These are phyloP conservation scores for Excoecaria agallocha DNA, from an alignment of 345 rosid genomes.

Conservation along the genomic window DNA sequence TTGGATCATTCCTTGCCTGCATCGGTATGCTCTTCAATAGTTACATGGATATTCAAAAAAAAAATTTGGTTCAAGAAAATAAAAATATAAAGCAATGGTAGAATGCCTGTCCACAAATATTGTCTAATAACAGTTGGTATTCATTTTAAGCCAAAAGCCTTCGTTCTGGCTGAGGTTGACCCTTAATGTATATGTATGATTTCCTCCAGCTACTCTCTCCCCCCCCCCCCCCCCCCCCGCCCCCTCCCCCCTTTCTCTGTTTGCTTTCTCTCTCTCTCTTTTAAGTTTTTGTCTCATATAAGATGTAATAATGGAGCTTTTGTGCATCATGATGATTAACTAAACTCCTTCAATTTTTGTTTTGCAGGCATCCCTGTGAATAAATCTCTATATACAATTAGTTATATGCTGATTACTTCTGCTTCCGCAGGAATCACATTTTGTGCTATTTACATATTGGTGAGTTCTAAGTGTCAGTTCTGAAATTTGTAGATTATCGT, in stretches of 20 bases:
- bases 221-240: no score
- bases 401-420: conserved; percentile 46
- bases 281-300: not conserved
- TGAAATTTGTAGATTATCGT: not conserved
- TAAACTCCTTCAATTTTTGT: not conserved
- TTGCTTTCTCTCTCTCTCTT: not conserved
- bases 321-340: not conserved
- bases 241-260: not conserved
- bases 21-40: conserved; percentile 27
- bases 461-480: conserved; percentile 13
- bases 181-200: no score
- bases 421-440: conserved; percentile 42
- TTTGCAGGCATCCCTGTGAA: conserved; percentile 42
- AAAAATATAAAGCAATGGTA: not conserved
- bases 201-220: no score
- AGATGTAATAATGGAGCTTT: not conserved
- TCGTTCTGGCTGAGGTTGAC: no score
- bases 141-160: no score
- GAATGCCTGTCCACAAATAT: not conserved
- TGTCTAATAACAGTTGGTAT: not conserved
- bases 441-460: conserved; percentile 40
- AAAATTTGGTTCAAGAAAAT: not conserved
- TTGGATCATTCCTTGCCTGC: conserved; percentile 33
- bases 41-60: not conserved
- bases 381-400: conserved; percentile 39